Percentiles rank a stretch among this genome's conserved stretches.
Conservation (phyloP, 768 basidiomycete genomes). For the Hemileccinum rubropunctum region DNA sequence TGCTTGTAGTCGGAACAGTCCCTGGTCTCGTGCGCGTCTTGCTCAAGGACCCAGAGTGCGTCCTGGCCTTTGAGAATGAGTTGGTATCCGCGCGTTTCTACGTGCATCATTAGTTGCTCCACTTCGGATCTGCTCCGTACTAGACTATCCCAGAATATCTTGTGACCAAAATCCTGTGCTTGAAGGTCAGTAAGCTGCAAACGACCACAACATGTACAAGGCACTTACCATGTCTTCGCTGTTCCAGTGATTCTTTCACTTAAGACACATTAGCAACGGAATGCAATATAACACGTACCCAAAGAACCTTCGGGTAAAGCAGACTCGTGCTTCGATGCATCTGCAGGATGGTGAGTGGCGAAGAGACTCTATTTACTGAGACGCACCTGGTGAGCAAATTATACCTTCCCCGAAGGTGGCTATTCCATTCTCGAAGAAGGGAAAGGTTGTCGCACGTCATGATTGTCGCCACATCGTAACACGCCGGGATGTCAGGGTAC, state of each 20-base stretch:
- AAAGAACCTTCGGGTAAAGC: slow-evolving; percentile 40
- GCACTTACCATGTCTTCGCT: slow-evolving; percentile 24
- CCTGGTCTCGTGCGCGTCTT: slow-evolving; percentile 10
- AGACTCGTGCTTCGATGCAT: slow-evolving; percentile 37
- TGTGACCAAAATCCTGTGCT: slow-evolving; percentile 39
- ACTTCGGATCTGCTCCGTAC: slow-evolving; percentile 31
- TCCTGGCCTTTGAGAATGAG: slow-evolving; percentile 34
- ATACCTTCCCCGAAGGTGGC: slow-evolving; percentile 31
- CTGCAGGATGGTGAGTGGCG: slow-evolving; percentile 18
- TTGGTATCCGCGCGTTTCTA: slow-evolving; percentile 36
- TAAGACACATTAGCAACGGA: neutral
- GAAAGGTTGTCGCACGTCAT: slow-evolving; percentile 30
- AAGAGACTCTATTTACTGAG: neutral
- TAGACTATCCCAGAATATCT: slow-evolving; percentile 35
- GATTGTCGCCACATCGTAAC: slow-evolving; percentile 24
- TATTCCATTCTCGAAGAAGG: slow-evolving; percentile 33
- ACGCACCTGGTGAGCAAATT: slow-evolving; percentile 32
- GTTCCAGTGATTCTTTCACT: neutral
- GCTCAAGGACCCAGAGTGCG: slow-evolving; percentile 37
- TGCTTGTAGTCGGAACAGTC: slow-evolving; percentile 24
- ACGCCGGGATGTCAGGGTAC: slow-evolving; percentile 27
- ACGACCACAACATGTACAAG: neutral
- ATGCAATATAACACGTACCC: slow-evolving; percentile 27
- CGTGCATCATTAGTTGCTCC: slow-evolving; percentile 28
- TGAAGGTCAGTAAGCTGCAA: neutral